Percentiles rank a stretch among this genome's conserved stretches.
phyloP scores from a whole-genome alignment of 257 asterid genomes.

The Solanum phureja region DNA sequence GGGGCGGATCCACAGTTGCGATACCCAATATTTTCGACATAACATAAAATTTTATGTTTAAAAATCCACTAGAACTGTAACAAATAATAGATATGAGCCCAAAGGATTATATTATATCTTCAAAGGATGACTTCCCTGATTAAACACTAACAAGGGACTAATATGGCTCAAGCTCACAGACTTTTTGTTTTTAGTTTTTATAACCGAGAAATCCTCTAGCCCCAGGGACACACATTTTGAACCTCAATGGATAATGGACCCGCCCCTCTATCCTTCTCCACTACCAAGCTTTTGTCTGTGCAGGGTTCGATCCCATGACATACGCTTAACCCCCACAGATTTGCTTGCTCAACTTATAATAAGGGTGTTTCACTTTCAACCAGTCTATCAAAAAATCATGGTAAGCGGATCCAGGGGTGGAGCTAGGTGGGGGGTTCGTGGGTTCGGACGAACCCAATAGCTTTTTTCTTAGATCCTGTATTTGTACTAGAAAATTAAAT shows the following conservation, averaged over 20 bases:
- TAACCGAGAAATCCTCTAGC: background rate
- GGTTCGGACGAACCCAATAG: accelerated
- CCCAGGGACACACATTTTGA: background rate
- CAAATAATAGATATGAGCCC: background rate
- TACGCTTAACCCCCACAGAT: background rate
- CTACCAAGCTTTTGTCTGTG: background rate
- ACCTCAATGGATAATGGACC: background rate
- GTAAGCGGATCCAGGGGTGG: background rate
- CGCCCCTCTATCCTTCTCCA: background rate
- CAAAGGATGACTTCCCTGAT: background rate
- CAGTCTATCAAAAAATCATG: background rate
- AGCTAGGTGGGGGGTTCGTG: no score
- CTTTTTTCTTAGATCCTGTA: no score
- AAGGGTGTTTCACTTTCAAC: background rate
- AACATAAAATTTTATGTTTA: background rate
- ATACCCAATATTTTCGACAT: background rate
- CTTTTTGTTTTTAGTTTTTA: background rate
- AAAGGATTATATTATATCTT: background rate
- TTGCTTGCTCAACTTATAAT: background rate
- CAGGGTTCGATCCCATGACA: background rate
- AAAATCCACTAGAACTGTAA: no score
- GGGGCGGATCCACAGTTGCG: background rate
- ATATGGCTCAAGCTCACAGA: background rate
- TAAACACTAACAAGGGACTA: background rate
- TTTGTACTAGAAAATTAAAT: no score